Base-by-base conservation (phyloP, 176 grass and related monocot genomes). In the Metroxylon sagu region DNA sequence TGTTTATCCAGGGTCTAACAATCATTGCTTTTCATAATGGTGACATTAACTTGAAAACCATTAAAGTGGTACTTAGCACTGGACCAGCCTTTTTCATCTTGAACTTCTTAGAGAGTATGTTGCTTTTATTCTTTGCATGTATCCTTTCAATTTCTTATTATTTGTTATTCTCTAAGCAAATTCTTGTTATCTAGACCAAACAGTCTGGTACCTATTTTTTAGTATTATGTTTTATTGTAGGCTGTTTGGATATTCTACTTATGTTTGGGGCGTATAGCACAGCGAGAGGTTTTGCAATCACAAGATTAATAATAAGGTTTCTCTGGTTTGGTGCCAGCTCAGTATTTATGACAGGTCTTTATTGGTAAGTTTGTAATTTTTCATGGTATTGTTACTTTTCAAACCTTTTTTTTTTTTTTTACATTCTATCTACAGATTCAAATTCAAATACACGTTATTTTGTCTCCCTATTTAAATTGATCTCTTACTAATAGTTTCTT, bases 241-340 rank as follows among this genome's bases (percentile, higher is more conserved):
- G 92, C 59, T 97, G 92, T 78, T 76, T 97, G 66, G 87, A 91
- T 85, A 80, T 97, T 59, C 48, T 97, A 50, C 75, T 97, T 29
- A 88, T 85, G 86, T 90, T 88, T 78, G 92, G 84, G 25, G 92
- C 92, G 48, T 97, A 97, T 82, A 88, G 80, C 51, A 82, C 81
- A 26, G 81, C 92, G 4, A 97, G 70, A 85, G 78, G 78, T 65
- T 88, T 97, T 85, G 92, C 92, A 61, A 88, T 97, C 53, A 91
- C 83, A 72, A 78, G 92, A 82, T 56, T 90, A 70, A 52, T 97
- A 59, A 91, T 91, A 28, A 82, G 72, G 53, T 88, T 88, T 59
- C 14, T 91, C 50, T 97, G 87, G 92, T 80, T 91, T 30, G 77
- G 80, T 21, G 66, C 67, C 39, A 62, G 70, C 72, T 88, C 87